These are phyloP conservation scores for Mallotus japonicus DNA, from an alignment of 441 rosid species.

Conservation along the genomic window DNA sequence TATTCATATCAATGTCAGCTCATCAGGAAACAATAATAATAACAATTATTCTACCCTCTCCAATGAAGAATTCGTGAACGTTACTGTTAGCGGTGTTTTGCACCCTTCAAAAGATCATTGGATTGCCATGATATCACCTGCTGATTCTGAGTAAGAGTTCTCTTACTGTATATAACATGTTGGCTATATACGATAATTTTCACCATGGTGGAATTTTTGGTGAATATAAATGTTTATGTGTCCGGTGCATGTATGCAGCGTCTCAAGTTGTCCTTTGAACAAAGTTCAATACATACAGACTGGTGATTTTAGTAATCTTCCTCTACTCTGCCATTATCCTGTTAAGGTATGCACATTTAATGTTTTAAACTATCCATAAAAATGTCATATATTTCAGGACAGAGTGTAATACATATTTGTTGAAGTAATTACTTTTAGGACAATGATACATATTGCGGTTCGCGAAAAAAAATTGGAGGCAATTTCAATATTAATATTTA, in stretches of 20 bases:
- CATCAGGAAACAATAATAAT: background rate
- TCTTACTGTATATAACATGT: background rate
- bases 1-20: slow-evolving; percentile 30
- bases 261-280: slow-evolving; percentile 35
- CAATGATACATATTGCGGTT: no score
- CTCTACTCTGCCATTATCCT: slow-evolving; percentile 76
- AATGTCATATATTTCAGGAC: no score
- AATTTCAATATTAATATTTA: no score
- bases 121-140: slow-evolving; percentile 71
- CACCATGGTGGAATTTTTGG: no score
- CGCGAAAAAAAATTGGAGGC: no score
- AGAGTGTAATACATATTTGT: no score
- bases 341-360: slow-evolving; percentile 45
- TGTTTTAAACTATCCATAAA: no score
- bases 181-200: no score
- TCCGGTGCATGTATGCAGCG: slow-evolving; percentile 30
- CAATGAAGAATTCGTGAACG: slow-evolving; percentile 38
- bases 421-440: no score
- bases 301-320: slow-evolving; percentile 52
- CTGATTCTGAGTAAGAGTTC: slow-evolving; percentile 40
- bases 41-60: slow-evolving; percentile 22
- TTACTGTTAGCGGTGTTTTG: slow-evolving; percentile 48
- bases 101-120: slow-evolving; percentile 43
- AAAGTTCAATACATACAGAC: slow-evolving; percentile 43
- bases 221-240: background rate